phyloP scores from a whole-genome alignment of 2,329 filamentous ascomycete species.

The Claviceps citrina region DNA sequence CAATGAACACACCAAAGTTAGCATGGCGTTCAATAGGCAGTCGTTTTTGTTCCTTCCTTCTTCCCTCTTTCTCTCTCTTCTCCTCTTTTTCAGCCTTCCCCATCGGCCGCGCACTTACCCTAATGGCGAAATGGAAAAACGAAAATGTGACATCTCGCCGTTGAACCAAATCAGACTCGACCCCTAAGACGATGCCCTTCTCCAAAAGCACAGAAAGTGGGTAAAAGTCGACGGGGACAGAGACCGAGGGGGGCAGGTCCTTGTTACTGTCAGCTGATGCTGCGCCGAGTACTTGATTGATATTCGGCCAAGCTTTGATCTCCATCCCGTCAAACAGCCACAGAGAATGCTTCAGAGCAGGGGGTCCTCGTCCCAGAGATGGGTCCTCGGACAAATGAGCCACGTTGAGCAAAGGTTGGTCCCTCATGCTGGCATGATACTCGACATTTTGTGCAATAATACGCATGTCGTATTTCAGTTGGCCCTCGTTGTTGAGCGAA shows the following conservation, averaged over 20 bases:
- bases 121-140: constrained; percentile 72
- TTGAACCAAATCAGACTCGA: constrained; percentile 88
- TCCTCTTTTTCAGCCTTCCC: background rate
- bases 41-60: background rate
- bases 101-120: constrained; percentile 41
- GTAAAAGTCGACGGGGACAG: constrained; percentile 85
- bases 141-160: constrained; percentile 83
- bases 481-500: constrained; percentile 63
- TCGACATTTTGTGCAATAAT: constrained; percentile 93
- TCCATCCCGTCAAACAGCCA: constrained; percentile 89
- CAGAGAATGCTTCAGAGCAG: constrained; percentile 63
- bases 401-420: constrained; percentile 43
- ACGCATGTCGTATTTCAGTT: constrained; percentile 95
- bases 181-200: constrained; percentile 78
- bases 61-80: background rate
- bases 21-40: background rate
- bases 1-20: background rate
- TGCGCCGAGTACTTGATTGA: constrained; percentile 66
- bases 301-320: constrained; percentile 76
- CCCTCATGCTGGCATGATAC: constrained; percentile 83
- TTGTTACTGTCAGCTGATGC: constrained; percentile 48
- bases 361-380: constrained; percentile 14
- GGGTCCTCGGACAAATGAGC: constrained; percentile 15
- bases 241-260: constrained; percentile 59
- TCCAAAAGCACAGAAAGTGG: constrained; percentile 75